Evolutionary conservation across 2,329 filamentous ascomycete genomes (phyloP).

Genomic region (Dryadomyces sulphureus): DNA sequence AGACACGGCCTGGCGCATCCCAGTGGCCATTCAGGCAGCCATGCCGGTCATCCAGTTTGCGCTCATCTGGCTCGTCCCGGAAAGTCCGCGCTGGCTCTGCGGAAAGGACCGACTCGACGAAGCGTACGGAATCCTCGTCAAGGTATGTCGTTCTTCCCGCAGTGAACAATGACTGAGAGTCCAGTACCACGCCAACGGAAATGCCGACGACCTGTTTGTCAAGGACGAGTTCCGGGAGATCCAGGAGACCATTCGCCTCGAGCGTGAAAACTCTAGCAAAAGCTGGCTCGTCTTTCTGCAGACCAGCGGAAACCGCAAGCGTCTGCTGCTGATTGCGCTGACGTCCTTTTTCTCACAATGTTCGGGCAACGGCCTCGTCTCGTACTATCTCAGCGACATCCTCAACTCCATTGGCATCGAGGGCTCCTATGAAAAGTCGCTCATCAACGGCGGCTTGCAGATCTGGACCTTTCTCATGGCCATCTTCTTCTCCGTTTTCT

Average conservation of each 20-base stretch:
- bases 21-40: slow-evolving; percentile 1
- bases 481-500: slow-evolving; percentile 11
- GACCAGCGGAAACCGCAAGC: slow-evolving; percentile 4
- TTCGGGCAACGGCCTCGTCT: slow-evolving; percentile 6
- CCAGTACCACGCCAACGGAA: slow-evolving; percentile 2
- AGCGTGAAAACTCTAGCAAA: slow-evolving; percentile 17
- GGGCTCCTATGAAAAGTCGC: slow-evolving; percentile 4
- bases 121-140: neutral
- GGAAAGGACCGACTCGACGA: neutral
- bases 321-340: slow-evolving; percentile 13
- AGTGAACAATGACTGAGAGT: neutral
- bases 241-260: slow-evolving; percentile 27
- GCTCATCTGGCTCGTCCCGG: neutral
- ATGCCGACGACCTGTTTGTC: slow-evolving; percentile 24
- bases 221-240: slow-evolving; percentile 32
- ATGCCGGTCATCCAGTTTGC: neutral
- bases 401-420: slow-evolving; percentile 10
- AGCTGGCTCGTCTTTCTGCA: neutral
- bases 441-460: slow-evolving; percentile 5
- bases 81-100: neutral
- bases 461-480: slow-evolving; percentile 11
- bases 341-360: slow-evolving; percentile 17
- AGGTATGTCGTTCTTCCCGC: neutral
- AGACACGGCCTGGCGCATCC: slow-evolving; percentile 25
- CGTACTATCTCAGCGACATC: slow-evolving; percentile 8